Conservation (phyloP, 139 green algal genomes). For the Spirogloea muscicola region DNA sequence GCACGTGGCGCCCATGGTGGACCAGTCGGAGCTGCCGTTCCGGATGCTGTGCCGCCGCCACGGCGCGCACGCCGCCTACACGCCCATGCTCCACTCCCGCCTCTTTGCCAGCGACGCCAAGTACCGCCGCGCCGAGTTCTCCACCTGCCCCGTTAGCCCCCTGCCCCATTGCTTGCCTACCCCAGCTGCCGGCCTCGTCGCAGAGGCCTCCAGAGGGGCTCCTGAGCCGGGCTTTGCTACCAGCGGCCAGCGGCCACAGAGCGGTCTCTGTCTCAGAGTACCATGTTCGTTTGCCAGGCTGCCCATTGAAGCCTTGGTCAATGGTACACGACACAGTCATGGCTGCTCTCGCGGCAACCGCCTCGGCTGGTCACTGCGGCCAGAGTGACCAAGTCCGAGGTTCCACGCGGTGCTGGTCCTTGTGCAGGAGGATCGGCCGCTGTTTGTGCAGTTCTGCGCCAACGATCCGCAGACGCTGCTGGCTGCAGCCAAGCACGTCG, state of each 20-base stretch:
- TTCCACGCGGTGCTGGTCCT: not conserved
- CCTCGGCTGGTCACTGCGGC: no score
- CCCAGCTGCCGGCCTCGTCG: no score
- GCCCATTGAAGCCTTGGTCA: no score
- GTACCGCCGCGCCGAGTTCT: slow-evolving; percentile 89
- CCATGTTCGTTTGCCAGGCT: no score
- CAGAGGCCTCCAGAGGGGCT: no score
- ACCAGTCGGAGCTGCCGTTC: slow-evolving; percentile 96
- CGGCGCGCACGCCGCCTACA: slow-evolving; percentile 87
- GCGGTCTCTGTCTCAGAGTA: no score
- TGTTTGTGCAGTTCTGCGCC: slow-evolving; percentile 96
- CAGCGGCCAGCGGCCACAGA: no score
- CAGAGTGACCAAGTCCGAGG: no score
- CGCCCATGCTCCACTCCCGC: slow-evolving; percentile 88
- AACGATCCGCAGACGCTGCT: slow-evolving; percentile 86
- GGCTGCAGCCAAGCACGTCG: slow-evolving; percentile 65
- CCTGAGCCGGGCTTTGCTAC: no score
- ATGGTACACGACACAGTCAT: no score
- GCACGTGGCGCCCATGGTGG: slow-evolving; percentile 84
- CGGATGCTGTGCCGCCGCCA: slow-evolving; percentile 80
- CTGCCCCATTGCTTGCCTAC: no score
- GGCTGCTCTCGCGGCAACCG: no score
- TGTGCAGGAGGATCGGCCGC: slow-evolving; percentile 64
- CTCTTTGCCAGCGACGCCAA: slow-evolving; percentile 37
- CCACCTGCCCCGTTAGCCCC: slow-evolving; percentile 59